These are phyloP conservation scores for Trichomonascaceae sp. DNA, from an alignment of 1,139 yeast genomes.

Conservation along the genomic window DNA sequence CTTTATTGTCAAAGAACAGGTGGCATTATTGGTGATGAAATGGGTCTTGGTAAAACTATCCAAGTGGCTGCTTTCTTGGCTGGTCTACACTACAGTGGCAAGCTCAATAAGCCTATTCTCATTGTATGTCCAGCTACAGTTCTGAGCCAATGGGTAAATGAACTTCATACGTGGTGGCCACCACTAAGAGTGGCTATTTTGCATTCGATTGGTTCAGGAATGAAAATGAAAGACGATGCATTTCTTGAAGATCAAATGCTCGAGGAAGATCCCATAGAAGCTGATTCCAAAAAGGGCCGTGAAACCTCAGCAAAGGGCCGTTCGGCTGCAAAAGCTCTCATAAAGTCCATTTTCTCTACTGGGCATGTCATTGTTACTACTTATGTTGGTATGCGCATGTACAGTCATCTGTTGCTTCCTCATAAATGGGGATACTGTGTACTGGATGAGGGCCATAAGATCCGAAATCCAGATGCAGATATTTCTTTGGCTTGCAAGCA, in stretches of 20 bases:
- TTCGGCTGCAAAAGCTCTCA: conserved; percentile 36
- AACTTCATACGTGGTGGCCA: conserved; percentile 98
- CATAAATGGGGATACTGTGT: conserved; percentile 85
- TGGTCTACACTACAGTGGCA: conserved; percentile 76
- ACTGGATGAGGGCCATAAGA: conserved; percentile 89
- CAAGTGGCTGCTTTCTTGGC: conserved; percentile 88
- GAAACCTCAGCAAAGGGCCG: conserved; percentile 18
- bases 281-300: conserved; percentile 38
- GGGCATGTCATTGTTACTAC: conserved; percentile 91
- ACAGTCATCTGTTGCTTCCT: conserved; percentile 62
- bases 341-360: conserved; percentile 43
- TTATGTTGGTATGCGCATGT: conserved; percentile 80
- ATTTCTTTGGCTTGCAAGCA: conserved; percentile 82
- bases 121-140: conserved; percentile 97
- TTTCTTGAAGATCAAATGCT: conserved; percentile 35
- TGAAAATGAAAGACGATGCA: conserved; percentile 46
- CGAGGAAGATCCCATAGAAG: conserved; percentile 44
- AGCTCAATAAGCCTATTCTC: conserved; percentile 68
- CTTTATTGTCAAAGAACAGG: conserved; percentile 81
- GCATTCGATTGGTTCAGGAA: conserved; percentile 90
- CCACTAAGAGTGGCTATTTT: conserved; percentile 78
- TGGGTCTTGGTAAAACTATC: conserved; percentile 95
- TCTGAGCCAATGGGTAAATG: conserved; percentile 92
- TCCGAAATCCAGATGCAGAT: conserved; percentile 88
- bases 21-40: conserved; percentile 94